Conservation (phyloP, 2,329 filamentous ascomycete genomes). For the Parastagonospora nodorum region DNA sequence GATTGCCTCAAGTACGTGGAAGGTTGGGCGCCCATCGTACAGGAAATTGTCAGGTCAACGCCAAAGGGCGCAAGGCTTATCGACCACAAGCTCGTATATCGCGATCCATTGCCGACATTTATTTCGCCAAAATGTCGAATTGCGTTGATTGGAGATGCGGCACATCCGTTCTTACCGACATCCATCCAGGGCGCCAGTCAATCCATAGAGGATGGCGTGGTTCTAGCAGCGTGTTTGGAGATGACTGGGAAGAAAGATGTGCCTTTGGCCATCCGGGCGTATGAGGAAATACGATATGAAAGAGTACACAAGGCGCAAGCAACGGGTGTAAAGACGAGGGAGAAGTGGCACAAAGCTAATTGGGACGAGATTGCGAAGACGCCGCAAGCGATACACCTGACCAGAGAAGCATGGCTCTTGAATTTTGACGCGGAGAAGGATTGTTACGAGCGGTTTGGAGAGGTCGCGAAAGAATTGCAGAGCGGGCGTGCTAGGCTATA, state of each 20-base stretch:
- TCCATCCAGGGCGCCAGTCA: slow-evolving; percentile 60
- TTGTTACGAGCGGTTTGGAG: slow-evolving; percentile 35
- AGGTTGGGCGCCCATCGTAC: slow-evolving; percentile 36
- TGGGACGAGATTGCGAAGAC: slow-evolving; percentile 32
- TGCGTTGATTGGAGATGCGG: slow-evolving; percentile 59
- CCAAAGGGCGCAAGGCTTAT: slow-evolving; percentile 44
- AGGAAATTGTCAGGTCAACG: slow-evolving; percentile 41
- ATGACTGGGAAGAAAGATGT: slow-evolving; percentile 32
- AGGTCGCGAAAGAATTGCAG: slow-evolving; percentile 19
- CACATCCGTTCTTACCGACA: slow-evolving; percentile 60
- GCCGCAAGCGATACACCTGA: slow-evolving; percentile 35
- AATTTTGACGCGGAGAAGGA: slow-evolving; percentile 40
- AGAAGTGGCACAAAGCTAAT: slow-evolving; percentile 39
- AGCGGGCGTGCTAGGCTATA: slow-evolving; percentile 15
- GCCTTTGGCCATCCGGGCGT: slow-evolving; percentile 29
- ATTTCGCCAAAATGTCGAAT: slow-evolving; percentile 55
- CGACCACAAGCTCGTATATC: slow-evolving; percentile 61
- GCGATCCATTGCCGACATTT: slow-evolving; percentile 59
- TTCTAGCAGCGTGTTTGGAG: slow-evolving; percentile 32
- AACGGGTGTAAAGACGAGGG: slow-evolving; percentile 35
- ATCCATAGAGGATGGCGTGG: slow-evolving; percentile 56
- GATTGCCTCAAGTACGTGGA: slow-evolving; percentile 40
- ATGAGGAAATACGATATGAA: slow-evolving; percentile 40
- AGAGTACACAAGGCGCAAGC: slow-evolving; percentile 36
- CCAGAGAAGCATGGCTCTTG: slow-evolving; percentile 37